A percentile compares a stretch with the other conserved stretches of the same genome.
phyloP scores from a whole-genome alignment of 202 grass and related monocot genomes.

The Setaria viridis region DNA sequence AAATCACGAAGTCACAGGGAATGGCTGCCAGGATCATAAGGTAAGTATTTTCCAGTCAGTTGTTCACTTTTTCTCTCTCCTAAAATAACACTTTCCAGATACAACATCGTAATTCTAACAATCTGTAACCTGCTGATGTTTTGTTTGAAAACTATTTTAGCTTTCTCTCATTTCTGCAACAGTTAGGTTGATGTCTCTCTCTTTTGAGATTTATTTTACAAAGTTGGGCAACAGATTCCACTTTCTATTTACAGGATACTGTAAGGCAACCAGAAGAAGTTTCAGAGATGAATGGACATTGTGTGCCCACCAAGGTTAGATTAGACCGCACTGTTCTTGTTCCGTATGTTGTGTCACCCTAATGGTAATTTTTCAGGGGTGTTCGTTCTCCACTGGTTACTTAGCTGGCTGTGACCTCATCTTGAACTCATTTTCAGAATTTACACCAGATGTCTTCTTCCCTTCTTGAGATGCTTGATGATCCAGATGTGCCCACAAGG shows the following conservation, averaged over 20 bases:
- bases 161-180: constrained; percentile 31
- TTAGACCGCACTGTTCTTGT: neutral
- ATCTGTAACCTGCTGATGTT: constrained; percentile 13
- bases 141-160: constrained; percentile 36
- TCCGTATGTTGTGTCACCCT: constrained; percentile 5
- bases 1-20: constrained; percentile 30
- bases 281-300: constrained; percentile 40
- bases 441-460: constrained; percentile 73
- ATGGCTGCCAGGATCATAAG: constrained; percentile 48
- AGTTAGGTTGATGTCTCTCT: neutral
- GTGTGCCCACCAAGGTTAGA: constrained; percentile 67
- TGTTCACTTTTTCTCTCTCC: neutral
- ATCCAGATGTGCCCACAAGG: constrained; percentile 57
- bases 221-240: constrained; percentile 4
- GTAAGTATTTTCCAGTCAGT: constrained; percentile 42
- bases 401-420: constrained; percentile 14
- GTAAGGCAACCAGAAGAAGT: constrained; percentile 51
- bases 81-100: constrained; percentile 41
- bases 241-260: constrained; percentile 47
- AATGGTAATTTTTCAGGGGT: constrained; percentile 26
- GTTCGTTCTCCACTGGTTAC: constrained; percentile 9
- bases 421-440: constrained; percentile 57
- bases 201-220: neutral
- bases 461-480: constrained; percentile 81
- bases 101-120: constrained; percentile 53